Percentiles rank a stretch among this genome's conserved stretches.
Evolutionary conservation across 768 basidiomycete species (phyloP).

Genomic region (Paxillus involutus): DNA sequence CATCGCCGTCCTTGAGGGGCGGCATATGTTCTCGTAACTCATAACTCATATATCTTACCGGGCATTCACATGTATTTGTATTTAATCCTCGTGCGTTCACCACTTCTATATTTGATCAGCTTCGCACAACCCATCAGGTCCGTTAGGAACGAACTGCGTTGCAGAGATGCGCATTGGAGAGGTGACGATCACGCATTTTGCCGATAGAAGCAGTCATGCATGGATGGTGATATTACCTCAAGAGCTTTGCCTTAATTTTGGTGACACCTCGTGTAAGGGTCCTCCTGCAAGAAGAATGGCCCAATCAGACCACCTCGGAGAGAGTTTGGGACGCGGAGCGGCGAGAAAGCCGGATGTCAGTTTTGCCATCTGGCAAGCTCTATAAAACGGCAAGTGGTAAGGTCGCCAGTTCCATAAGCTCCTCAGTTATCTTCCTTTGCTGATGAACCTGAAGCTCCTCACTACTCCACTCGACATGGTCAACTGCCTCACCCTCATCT

Average conservation of each 20-base stretch:
- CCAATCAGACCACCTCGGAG: slow-evolving; percentile 18
- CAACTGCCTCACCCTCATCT: slow-evolving; percentile 19
- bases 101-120: slow-evolving; percentile 15
- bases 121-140: slow-evolving; percentile 14
- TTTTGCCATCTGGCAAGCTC: slow-evolving; percentile 12
- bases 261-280: slow-evolving; percentile 25
- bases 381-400: slow-evolving; percentile 23
- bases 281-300: slow-evolving; percentile 14
- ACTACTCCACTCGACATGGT: slow-evolving; percentile 26
- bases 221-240: slow-evolving; percentile 35
- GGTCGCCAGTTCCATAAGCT: slow-evolving; percentile 1
- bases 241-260: slow-evolving; percentile 23
- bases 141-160: slow-evolving; percentile 25
- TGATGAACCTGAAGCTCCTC: slow-evolving; percentile 25
- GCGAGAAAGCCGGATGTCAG: slow-evolving; percentile 15
- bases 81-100: slow-evolving; percentile 28
- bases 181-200: slow-evolving; percentile 34
- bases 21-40: slow-evolving; percentile 27
- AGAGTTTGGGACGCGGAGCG: slow-evolving; percentile 12
- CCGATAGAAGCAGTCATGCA: slow-evolving; percentile 22
- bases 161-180: slow-evolving; percentile 21
- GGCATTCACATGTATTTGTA: slow-evolving; percentile 29
- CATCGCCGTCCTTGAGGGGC: slow-evolving; percentile 58
- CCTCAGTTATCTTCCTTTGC: slow-evolving; percentile 10
- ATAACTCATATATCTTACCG: slow-evolving; percentile 25